These are phyloP conservation scores for Drechslerella coelobrocha DNA, from an alignment of 2,329 filamentous ascomycete species.

Conservation along the genomic window DNA sequence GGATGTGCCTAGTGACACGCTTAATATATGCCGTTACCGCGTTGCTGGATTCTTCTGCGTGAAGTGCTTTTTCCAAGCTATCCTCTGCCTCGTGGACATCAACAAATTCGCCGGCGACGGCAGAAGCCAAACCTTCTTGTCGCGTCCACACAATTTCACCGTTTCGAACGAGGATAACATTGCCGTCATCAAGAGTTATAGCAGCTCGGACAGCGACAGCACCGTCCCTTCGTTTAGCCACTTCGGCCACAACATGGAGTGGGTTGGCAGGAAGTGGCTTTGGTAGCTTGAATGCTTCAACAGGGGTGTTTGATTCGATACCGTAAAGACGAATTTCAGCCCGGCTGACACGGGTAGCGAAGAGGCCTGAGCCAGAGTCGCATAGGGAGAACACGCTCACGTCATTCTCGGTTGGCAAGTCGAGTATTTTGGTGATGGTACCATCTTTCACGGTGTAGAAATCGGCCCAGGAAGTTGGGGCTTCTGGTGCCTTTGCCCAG, in stretches of 20 bases:
- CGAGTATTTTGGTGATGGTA: constrained; percentile 70
- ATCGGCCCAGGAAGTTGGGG: constrained; percentile 68
- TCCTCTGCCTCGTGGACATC: constrained; percentile 71
- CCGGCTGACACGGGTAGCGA: constrained; percentile 76
- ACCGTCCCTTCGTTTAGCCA: constrained; percentile 71
- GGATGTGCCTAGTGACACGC: constrained; percentile 79
- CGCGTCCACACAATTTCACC: constrained; percentile 81
- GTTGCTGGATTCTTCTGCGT: constrained; percentile 85
- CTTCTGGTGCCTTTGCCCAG: constrained; percentile 29
- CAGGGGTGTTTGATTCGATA: constrained; percentile 26
- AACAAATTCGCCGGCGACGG: constrained; percentile 79
- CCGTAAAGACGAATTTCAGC: constrained; percentile 67
- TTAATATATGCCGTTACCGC: constrained; percentile 83
- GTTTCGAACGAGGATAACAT: constrained; percentile 85
- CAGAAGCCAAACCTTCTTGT: constrained; percentile 79
- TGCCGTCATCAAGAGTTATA: constrained; percentile 67
- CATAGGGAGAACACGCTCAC: constrained; percentile 81
- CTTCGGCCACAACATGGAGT: constrained; percentile 78
- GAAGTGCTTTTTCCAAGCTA: constrained; percentile 77
- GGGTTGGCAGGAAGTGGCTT: constrained; percentile 61
- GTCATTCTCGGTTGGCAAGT: constrained; percentile 68
- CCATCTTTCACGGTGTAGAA: constrained; percentile 80
- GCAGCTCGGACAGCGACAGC: constrained; percentile 80
- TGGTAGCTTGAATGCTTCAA: constrained; percentile 22
- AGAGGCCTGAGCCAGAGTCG: constrained; percentile 79